phyloP scores from a whole-genome alignment of 208 protist genomes.

The Wallacemonas rigidus region DNA sequence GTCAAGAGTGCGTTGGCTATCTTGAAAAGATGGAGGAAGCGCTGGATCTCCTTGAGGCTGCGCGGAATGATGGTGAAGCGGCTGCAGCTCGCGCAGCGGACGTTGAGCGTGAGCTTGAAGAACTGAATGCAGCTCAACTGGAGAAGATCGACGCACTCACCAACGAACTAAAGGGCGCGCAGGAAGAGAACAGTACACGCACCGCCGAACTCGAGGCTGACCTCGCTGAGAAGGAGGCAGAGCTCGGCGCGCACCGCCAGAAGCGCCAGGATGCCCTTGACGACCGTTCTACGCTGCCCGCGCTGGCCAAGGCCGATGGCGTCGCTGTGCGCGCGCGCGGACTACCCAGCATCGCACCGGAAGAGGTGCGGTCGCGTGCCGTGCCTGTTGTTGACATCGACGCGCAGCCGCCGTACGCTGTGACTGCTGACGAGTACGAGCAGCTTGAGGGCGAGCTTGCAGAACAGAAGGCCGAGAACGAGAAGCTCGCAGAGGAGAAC shows the following conservation, averaged over 20 bases:
- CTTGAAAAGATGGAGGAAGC: slow-evolving; percentile 1
- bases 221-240: slow-evolving; percentile 18
- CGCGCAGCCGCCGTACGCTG: slow-evolving; percentile 26
- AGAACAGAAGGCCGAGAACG: slow-evolving; percentile 25
- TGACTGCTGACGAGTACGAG: slow-evolving; percentile 35
- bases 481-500: slow-evolving; percentile 37
- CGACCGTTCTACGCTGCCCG: slow-evolving; percentile 24
- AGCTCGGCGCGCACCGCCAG: slow-evolving; percentile 31
- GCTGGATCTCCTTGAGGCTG: neutral
- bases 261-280: slow-evolving; percentile 30
- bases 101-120: neutral
- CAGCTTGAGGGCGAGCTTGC: slow-evolving; percentile 29
- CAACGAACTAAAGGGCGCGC: neutral
- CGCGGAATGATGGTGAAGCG: neutral
- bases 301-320: slow-evolving; percentile 17
- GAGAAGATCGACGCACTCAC: neutral
- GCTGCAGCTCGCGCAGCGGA: neutral
- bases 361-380: neutral
- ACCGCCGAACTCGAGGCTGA: slow-evolving; percentile 10
- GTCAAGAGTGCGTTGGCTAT: neutral
- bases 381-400: slow-evolving; percentile 17
- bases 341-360: neutral
- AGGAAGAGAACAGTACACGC: neutral
- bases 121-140: neutral
- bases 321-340: neutral